phyloP scores from a whole-genome alignment of 2,329 filamentous ascomycete species.

The Chrysoporthe deuterocubensis region DNA sequence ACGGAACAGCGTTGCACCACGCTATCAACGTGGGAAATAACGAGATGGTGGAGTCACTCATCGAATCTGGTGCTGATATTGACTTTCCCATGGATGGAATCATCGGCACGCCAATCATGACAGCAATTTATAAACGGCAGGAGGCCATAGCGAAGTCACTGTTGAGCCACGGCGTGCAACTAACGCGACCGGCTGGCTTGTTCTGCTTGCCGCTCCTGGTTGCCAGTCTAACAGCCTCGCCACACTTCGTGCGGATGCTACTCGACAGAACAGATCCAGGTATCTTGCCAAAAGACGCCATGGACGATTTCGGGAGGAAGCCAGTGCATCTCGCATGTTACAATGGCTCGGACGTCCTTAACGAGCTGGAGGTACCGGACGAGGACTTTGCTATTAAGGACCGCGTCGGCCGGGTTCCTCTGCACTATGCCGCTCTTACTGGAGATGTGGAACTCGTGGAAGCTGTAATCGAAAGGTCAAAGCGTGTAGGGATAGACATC shows the following conservation, averaged over 20 bases:
- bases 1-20: conserved; percentile 1
- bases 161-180: neutral
- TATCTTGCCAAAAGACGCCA: neutral
- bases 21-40: neutral
- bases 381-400: neutral
- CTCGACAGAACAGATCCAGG: neutral
- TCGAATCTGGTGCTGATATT: conserved; percentile 1
- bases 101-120: neutral
- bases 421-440: neutral
- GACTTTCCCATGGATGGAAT: neutral
- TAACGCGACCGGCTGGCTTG: neutral
- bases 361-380: neutral
- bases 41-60: neutral
- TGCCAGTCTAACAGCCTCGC: neutral
- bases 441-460: neutral
- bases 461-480: neutral
- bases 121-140: neutral
- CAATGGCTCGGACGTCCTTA: neutral
- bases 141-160: neutral
- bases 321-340: conserved; percentile 7
- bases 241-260: neutral
- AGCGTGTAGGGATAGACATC: neutral
- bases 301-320: neutral
- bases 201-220: neutral
- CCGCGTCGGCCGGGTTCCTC: neutral